Base-by-base conservation (phyloP, 2,329 filamentous ascomycete species). In the Aspergillus sp. region DNA sequence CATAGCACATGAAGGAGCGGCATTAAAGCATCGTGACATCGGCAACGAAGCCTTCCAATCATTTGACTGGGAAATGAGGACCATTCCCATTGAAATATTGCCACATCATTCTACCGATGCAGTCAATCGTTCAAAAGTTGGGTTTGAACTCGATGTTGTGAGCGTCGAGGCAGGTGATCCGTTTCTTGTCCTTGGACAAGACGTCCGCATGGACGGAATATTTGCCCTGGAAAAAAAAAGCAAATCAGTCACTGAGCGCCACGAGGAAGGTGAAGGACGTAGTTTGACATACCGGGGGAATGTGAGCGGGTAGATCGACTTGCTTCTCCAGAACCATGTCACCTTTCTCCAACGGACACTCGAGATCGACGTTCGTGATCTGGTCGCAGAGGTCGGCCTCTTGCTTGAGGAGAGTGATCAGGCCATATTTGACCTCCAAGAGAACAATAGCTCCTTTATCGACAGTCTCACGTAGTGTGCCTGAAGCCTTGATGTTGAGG, bases 191-290 rank as follows among this genome's bases (percentile, higher is more conserved):
- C 55, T 78, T 80, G 61, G 84, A 91, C 74, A 84, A 88, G 45
- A 95, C 93, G 68, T 97, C 89, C 40, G 93, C 94, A 36, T 87
- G 76, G 32, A 99, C 94, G 16, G 83, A 88, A 81, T 97, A 99
- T 67, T 85, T 92, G 69, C 92, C 94, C 91, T 94, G 59, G 19
- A 11, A 16, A 17, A 20, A 4, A 44, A 36, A 47, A 17, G 49
- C n/a, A 19, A 50, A 38, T 58, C 47, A 63, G 53, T 51, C 21
- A n/a, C 44, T 9, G 13, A 13, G 29, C 14, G 13, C 5, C 19
- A 4, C 19, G 13, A n/a, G 16, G 21, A 9, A 11, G 14, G 25
- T 42, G 11, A 25, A 21, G 7, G 14, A 10, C 29, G 13, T 13
- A 38, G 14, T 16, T 41, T 47, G 46, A 82, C 89, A 64, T 83